Evolutionary conservation across 192 early-diverging fungal genomes (phyloP), one percentile per base, ranked within the genome.

Genomic region (Podila clonocystis): DNA sequence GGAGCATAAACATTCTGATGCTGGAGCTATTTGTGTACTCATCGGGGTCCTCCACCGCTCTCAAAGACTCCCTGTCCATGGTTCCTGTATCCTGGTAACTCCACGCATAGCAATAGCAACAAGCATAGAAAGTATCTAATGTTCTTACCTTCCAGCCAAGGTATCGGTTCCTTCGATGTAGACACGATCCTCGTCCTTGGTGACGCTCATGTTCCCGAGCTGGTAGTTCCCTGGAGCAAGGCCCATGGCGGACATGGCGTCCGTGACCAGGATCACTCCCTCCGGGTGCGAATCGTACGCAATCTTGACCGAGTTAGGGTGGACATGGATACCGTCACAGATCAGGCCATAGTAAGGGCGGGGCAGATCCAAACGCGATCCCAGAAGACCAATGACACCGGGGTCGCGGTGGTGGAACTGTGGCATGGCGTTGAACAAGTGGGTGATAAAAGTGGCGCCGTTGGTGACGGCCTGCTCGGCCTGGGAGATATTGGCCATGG

Each of bases 401-500:
- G 94, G 94, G 74, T 96, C 94, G 57, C 94, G 91, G 78, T 96
- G 94, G 76, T 96, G 94, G 75, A 96, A 96, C 68, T 91, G 85
- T 67, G 91, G 89, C 94, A 95, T 94, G 31, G 94, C 94, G 63
- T 96, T 96, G 83, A 95, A 96, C 49, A 96, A 77, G 72, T 96
- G 94, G 0, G 94, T 94, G 36, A 96, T 91, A 77, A 89, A 89
- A 1, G 77, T 80, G 5, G 92, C 93, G 9, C 93, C 93, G 7
- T 82, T 85, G 5, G 65, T 71, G 34, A 91, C 83, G 2, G 91
- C 91, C 24, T 76, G 63, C 62, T 90, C 89, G 9, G 92, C 91
- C 72, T 90, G 83, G 15, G 83, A 87, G 20, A 89, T 87, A 7
- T 88, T 90, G 3, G 89, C 89, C 65, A 87, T 89, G 1, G 93